Conservation (phyloP, 768 basidiomycete species). For the Lactifluus subvellereus region DNA sequence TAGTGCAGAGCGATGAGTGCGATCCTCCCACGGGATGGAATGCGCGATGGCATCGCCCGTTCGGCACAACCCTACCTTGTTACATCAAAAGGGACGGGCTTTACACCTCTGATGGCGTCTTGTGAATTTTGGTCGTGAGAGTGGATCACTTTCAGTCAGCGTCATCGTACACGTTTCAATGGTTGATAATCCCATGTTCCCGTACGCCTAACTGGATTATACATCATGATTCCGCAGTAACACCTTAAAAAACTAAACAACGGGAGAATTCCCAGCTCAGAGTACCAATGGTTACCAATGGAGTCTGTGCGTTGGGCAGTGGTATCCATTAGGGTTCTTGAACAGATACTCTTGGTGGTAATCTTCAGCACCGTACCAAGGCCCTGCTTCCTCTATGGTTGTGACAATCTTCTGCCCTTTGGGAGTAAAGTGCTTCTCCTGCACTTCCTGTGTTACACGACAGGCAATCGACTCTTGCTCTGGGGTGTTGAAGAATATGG, state of each 20-base stretch:
- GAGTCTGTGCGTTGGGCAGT: constrained; percentile 82
- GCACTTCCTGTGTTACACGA: constrained; percentile 75
- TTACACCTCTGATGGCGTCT: constrained; percentile 25
- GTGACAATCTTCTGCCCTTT: constrained; percentile 72
- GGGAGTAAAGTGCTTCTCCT: constrained; percentile 74
- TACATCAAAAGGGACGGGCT: constrained; percentile 27
- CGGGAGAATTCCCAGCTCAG: background rate
- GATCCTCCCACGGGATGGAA: constrained; percentile 24
- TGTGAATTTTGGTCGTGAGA: constrained; percentile 12
- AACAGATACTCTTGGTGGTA: constrained; percentile 81
- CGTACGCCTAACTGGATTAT: background rate
- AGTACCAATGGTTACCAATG: constrained; percentile 56
- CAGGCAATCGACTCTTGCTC: constrained; percentile 71
- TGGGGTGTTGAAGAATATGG: constrained; percentile 72
- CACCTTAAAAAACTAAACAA: background rate
- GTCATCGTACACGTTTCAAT: background rate
- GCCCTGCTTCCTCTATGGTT: constrained; percentile 56
- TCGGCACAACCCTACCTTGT: constrained; percentile 27
- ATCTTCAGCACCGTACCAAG: constrained; percentile 81
- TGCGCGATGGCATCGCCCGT: constrained; percentile 25
- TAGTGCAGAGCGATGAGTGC: constrained; percentile 25
- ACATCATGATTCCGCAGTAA: background rate
- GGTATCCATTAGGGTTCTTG: constrained; percentile 85
- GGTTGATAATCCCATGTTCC: background rate
- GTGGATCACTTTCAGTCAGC: background rate